These are phyloP conservation scores for Opeltia flavorubescens DNA, from an alignment of 495 filamentous ascomycete genomes.

Conservation along the genomic window DNA sequence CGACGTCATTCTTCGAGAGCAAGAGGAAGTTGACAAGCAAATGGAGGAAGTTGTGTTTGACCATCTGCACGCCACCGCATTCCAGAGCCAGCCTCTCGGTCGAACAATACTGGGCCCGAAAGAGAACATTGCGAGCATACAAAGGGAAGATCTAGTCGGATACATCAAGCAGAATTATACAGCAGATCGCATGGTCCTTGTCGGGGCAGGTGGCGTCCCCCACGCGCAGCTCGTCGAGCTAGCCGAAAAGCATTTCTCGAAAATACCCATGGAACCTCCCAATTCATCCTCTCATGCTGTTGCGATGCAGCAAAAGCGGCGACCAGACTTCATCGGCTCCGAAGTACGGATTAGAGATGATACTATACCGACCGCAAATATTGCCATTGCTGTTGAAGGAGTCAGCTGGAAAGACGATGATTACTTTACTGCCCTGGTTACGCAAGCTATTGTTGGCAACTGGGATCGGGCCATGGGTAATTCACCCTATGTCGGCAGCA, in stretches of 20 bases:
- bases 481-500: slow-evolving; percentile 90
- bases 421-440: slow-evolving; percentile 95
- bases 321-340: slow-evolving; percentile 89
- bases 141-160: slow-evolving; percentile 70
- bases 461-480: slow-evolving; percentile 99
- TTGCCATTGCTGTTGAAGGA: slow-evolving; percentile 97
- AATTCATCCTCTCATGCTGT: slow-evolving; percentile 50
- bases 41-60: slow-evolving; percentile 99
- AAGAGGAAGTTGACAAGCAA: slow-evolving; percentile 99
- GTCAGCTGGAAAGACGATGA: slow-evolving; percentile 98
- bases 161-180: slow-evolving; percentile 99
- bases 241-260: slow-evolving; percentile 88
- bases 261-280: slow-evolving; percentile 56
- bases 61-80: slow-evolving; percentile 96
- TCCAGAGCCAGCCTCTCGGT: slow-evolving; percentile 87
- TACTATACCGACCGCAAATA: slow-evolving; percentile 88
- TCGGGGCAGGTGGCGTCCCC: slow-evolving; percentile 85
- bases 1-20: slow-evolving; percentile 95
- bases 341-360: slow-evolving; percentile 92
- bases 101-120: slow-evolving; percentile 95
- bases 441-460: slow-evolving; percentile 98
- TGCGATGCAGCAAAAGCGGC: slow-evolving; percentile 60
- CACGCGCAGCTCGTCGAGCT: slow-evolving; percentile 88
- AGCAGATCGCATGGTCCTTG: slow-evolving; percentile 97
- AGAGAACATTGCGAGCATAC: slow-evolving; percentile 96